phyloP scores from a whole-genome alignment of 441 rosid genomes.

The Syzygium syzygioides region DNA sequence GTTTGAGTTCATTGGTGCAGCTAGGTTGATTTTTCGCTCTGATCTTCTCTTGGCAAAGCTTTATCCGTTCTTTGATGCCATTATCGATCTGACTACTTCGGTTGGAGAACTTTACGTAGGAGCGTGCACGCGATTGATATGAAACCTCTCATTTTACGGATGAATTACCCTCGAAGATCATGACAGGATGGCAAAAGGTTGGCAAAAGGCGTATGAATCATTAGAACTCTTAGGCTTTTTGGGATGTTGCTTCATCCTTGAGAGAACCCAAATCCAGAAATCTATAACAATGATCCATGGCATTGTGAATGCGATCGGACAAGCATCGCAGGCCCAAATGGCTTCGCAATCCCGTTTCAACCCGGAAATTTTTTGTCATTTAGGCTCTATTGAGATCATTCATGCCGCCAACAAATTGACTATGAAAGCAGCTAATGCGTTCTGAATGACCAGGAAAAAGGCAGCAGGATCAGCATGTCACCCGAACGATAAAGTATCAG shows the following conservation, averaged over 20 bases:
- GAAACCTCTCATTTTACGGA: not conserved
- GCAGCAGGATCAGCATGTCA: rapidly evolving
- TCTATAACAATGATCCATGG: not conserved
- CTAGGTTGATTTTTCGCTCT: not conserved
- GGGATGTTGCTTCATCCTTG: not conserved
- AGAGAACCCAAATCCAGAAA: not conserved
- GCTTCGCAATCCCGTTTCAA: not conserved
- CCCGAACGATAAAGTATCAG: not conserved
- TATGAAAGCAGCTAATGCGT: too few species aligned
- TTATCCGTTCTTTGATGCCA: not conserved
- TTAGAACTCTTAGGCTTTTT: not conserved
- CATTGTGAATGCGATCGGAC: not conserved
- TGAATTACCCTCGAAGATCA: not conserved
- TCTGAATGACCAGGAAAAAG: not conserved
- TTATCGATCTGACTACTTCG: not conserved
- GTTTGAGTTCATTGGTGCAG: not conserved
- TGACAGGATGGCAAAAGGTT: not conserved
- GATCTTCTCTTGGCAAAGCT: not conserved
- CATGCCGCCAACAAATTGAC: not conserved
- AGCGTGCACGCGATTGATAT: not conserved
- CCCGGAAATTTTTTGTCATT: not conserved
- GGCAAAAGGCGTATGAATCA: not conserved
- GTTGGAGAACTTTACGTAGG: not conserved
- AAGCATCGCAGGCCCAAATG: not conserved
- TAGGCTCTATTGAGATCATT: not conserved